phyloP scores from a whole-genome alignment of 2,329 filamentous ascomycete species.

The Hypoxylon sp. region DNA sequence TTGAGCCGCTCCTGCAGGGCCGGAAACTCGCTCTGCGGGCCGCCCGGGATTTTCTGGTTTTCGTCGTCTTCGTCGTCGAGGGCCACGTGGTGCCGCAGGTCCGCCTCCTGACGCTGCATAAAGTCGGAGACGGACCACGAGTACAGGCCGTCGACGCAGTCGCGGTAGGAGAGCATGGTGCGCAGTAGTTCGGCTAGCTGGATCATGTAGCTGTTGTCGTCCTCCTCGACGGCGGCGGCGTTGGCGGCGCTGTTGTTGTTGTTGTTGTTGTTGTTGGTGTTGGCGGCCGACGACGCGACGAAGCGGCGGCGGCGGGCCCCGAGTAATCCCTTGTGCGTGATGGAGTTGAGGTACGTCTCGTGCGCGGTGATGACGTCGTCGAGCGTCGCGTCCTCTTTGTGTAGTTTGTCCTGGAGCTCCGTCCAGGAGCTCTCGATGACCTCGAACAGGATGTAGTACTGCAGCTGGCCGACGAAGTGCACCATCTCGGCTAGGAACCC shows the following conservation, averaged over 20 bases:
- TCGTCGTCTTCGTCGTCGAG: slow-evolving; percentile 45
- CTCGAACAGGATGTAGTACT: slow-evolving; percentile 99
- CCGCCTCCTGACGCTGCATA: slow-evolving; percentile 86
- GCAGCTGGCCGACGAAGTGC: slow-evolving; percentile 95
- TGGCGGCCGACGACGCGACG: slow-evolving; percentile 54
- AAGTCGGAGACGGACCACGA: slow-evolving; percentile 96
- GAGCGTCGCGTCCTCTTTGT: slow-evolving; percentile 86
- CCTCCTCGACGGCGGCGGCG: slow-evolving; percentile 68
- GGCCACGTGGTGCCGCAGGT: slow-evolving; percentile 75
- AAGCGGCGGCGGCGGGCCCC: slow-evolving; percentile 72
- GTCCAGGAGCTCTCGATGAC: slow-evolving; percentile 98
- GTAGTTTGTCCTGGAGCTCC: slow-evolving; percentile 84
- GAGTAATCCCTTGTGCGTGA: slow-evolving; percentile 94
- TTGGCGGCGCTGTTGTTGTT: slow-evolving; percentile 50
- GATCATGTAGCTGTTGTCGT: slow-evolving; percentile 81
- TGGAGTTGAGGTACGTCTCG: slow-evolving; percentile 88
- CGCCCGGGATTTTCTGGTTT: slow-evolving; percentile 64
- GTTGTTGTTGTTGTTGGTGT: too few species aligned
- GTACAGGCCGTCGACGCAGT: slow-evolving; percentile 93
- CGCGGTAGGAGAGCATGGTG: slow-evolving; percentile 92
- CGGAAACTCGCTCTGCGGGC: slow-evolving; percentile 75
- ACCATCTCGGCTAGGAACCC: slow-evolving; percentile 97
- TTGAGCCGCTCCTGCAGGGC: slow-evolving; percentile 79
- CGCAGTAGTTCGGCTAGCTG: slow-evolving; percentile 94
- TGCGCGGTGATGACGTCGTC: slow-evolving; percentile 96